Evolutionary conservation across 495 filamentous ascomycete species (phyloP).

Genomic region (Talaromyces nanjingensis): DNA sequence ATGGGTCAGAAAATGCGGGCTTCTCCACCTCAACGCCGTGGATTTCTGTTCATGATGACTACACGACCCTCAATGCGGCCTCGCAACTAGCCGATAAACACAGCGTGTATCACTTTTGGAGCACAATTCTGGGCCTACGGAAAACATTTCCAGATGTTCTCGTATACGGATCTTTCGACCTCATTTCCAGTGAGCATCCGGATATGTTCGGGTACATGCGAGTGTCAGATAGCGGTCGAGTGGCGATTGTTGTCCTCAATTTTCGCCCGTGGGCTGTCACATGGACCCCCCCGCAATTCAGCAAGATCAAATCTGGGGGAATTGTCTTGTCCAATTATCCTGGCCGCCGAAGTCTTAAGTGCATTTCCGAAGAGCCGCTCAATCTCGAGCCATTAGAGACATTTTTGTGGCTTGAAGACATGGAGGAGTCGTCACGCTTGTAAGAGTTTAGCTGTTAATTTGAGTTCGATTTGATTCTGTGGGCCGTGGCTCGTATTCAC

Average conservation of each 20-base stretch:
- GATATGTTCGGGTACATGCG: conserved; percentile 1
- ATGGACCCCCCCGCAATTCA: not conserved
- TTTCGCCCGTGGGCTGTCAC: not conserved
- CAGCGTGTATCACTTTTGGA: conserved; percentile 42
- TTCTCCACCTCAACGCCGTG: conserved; percentile 39
- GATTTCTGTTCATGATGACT: conserved; percentile 46
- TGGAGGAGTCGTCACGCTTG: too few relatives aligned
- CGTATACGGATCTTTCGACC: conserved; percentile 45
- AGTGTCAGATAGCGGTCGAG: not conserved
- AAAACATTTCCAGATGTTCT: conserved; percentile 42
- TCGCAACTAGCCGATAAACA: conserved; percentile 24
- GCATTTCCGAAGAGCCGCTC: not conserved
- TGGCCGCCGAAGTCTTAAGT: not conserved
- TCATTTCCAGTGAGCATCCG: conserved; percentile 1
- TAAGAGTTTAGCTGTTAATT: too few relatives aligned
- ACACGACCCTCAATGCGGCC: conserved; percentile 30
- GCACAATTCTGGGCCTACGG: conserved; percentile 29
- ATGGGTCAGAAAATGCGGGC: conserved; percentile 29
- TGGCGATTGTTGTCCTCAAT: not conserved
- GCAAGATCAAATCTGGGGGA: not conserved
- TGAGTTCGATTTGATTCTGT: too few relatives aligned
- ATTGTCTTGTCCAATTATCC: not conserved
- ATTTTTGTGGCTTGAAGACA: not conserved
- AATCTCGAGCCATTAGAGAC: not conserved
- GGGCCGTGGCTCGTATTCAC: too few relatives aligned